Evolutionary conservation across 768 basidiomycete genomes (phyloP).

Genomic region (Antrodiella citrinella): DNA sequence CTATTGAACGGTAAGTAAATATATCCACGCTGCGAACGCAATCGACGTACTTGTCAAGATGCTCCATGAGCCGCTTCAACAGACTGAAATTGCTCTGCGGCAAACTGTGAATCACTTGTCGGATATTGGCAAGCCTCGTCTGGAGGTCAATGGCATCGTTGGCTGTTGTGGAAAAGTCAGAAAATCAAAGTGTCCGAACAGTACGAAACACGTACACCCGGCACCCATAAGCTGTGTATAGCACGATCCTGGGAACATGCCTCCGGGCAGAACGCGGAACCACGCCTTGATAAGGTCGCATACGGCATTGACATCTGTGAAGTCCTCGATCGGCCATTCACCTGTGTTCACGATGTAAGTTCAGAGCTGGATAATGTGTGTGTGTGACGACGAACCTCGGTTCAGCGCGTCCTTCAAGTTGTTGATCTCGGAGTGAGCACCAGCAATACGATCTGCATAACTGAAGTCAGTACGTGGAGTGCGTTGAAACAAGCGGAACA

Average conservation of each 20-base stretch:
- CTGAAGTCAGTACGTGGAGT: neutral
- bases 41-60: constrained; percentile 59
- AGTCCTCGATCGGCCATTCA: constrained; percentile 48
- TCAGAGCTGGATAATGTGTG: neutral
- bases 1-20: too few relatives aligned
- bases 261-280: constrained; percentile 78
- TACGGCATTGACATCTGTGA: constrained; percentile 73
- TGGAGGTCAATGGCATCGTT: constrained; percentile 59
- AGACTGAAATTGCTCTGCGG: constrained; percentile 72
- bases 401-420: constrained; percentile 70
- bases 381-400: constrained; percentile 34
- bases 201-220: constrained; percentile 34
- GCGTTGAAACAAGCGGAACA: constrained; percentile 10
- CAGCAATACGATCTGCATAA: constrained; percentile 77
- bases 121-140: constrained; percentile 53
- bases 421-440: constrained; percentile 63
- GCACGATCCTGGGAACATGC: constrained; percentile 61
- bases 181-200: neutral
- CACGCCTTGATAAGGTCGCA: constrained; percentile 81
- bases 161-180: neutral
- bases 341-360: constrained; percentile 26
- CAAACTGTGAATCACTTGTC: constrained; percentile 57
- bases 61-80: constrained; percentile 72
- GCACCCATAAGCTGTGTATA: constrained; percentile 66
- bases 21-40: neutral